Evolutionary conservation across 139 green algal genomes (phyloP).

Genomic region (Trebouxia sp.): DNA sequence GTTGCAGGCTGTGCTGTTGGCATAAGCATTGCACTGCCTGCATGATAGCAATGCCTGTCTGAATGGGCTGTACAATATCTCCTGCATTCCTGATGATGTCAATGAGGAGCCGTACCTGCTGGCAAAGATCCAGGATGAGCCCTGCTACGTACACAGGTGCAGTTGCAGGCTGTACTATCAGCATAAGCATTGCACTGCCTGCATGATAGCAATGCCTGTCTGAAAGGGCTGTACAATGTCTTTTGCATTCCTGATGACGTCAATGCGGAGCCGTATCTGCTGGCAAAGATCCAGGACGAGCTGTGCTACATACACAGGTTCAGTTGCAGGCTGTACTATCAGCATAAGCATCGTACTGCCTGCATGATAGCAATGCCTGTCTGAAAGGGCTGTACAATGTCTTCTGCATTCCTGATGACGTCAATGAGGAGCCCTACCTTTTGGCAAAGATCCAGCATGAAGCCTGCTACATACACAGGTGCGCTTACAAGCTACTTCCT

Average conservation of each 20-base stretch:
- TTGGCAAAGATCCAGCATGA: slow-evolving; percentile 18
- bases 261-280: neutral
- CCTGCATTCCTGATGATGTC: slow-evolving; percentile 30
- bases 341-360: too few species aligned
- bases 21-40: too few species aligned
- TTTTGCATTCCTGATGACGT: slow-evolving; percentile 34
- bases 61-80: slow-evolving; percentile 28
- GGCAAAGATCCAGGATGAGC: slow-evolving; percentile 4
- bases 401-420: slow-evolving; percentile 34
- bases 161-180: neutral
- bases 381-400: slow-evolving; percentile 24
- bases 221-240: slow-evolving; percentile 24
- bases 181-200: too few species aligned
- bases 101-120: slow-evolving; percentile 20
- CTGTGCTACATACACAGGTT: slow-evolving; percentile 32
- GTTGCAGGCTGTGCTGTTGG: neutral
- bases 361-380: too few species aligned
- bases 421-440: neutral
- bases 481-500: neutral
- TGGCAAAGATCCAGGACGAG: slow-evolving; percentile 15
- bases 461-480: slow-evolving; percentile 33
- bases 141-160: slow-evolving; percentile 33
- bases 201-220: too few species aligned
- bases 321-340: neutral
- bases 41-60: too few species aligned